Conservation (phyloP, 2,329 filamentous ascomycete genomes). For the Incumbomyces lentus region DNA sequence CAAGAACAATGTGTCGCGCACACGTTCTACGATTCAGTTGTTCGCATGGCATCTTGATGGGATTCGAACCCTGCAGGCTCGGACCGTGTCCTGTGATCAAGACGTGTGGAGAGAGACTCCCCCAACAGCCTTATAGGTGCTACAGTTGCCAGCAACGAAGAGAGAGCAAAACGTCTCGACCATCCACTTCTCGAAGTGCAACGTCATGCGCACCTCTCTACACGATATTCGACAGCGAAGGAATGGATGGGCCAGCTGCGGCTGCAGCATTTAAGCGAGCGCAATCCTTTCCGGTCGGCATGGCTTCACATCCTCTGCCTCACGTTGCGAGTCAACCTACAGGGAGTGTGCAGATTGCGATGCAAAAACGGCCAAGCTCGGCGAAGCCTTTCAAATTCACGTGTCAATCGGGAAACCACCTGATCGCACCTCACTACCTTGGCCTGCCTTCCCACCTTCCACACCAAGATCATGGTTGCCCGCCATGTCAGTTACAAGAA, state of each 20-base stretch:
- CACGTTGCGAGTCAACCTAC: constrained; percentile 15
- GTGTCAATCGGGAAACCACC: constrained; percentile 17
- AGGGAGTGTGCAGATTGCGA: constrained; percentile 2
- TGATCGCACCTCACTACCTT: constrained; percentile 17
- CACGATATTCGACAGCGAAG: constrained; percentile 9
- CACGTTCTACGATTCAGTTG: constrained; percentile 21
- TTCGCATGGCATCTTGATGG: constrained; percentile 20
- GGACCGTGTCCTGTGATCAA: constrained; percentile 18
- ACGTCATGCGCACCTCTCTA: constrained; percentile 10
- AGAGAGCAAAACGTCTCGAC: constrained; percentile 9
- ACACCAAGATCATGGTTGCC: constrained; percentile 20
- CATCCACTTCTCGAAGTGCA: constrained; percentile 9
- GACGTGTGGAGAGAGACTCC: constrained; percentile 17
- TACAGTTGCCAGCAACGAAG: constrained; percentile 19
- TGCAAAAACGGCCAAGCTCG: constrained; percentile 8
- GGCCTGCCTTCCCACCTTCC: constrained; percentile 17
- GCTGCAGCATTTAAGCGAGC: constrained; percentile 1
- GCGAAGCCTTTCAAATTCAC: constrained; percentile 17
- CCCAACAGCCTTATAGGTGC: constrained; percentile 21
- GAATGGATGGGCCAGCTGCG: constrained; percentile 13
- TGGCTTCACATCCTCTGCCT: constrained; percentile 13
- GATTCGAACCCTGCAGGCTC: constrained; percentile 15
- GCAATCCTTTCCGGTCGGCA: constrained; percentile 4
- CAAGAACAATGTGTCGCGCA: constrained; percentile 18
- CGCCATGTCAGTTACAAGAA: constrained; percentile 19